These are phyloP conservation scores for Lodderomyces theae DNA, from an alignment of 1,139 yeast genomes.

Conservation along the genomic window DNA sequence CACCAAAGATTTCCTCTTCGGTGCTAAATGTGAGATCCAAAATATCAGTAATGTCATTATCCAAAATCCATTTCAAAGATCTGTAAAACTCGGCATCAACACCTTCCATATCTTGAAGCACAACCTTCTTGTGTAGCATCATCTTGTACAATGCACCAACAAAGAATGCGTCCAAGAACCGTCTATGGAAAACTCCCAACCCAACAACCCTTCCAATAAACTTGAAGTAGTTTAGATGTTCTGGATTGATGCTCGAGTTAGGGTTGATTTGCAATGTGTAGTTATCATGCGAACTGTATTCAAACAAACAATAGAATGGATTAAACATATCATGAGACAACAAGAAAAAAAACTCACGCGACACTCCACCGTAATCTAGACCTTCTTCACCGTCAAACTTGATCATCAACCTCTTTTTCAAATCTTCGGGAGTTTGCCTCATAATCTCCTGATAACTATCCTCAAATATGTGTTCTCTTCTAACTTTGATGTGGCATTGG, in stretches of 20 bases:
- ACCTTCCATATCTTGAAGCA: constrained; percentile 96
- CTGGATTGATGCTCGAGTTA: constrained; percentile 96
- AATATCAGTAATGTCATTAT: constrained; percentile 81
- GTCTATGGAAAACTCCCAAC: constrained; percentile 94
- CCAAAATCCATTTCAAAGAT: constrained; percentile 92
- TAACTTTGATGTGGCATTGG: constrained; percentile 96
- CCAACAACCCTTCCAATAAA: constrained; percentile 98
- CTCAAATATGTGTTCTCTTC: constrained; percentile 94
- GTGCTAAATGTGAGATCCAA: constrained; percentile 89
- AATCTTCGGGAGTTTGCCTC: constrained; percentile 98
- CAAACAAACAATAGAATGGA: constrained; percentile 95
- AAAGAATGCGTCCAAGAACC: constrained; percentile 96
- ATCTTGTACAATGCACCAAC: constrained; percentile 97
- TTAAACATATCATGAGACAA: constrained; percentile 98
- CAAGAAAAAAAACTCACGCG: constrained; percentile 94
- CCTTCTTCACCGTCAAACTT: constrained; percentile 99
- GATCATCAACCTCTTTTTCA: constrained; percentile 95
- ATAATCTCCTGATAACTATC: constrained; percentile 97
- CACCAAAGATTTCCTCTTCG: constrained; percentile 96
- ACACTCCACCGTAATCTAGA: constrained; percentile 98
- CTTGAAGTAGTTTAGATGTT: constrained; percentile 95
- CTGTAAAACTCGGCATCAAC: constrained; percentile 96
- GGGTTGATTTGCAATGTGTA: constrained; percentile 97
- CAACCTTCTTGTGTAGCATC: constrained; percentile 95
- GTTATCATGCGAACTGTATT: constrained; percentile 96